Evolutionary conservation across 768 basidiomycete species (phyloP), one percentile per base, ranked within the genome.

Genomic region (Boletus sp.): DNA sequence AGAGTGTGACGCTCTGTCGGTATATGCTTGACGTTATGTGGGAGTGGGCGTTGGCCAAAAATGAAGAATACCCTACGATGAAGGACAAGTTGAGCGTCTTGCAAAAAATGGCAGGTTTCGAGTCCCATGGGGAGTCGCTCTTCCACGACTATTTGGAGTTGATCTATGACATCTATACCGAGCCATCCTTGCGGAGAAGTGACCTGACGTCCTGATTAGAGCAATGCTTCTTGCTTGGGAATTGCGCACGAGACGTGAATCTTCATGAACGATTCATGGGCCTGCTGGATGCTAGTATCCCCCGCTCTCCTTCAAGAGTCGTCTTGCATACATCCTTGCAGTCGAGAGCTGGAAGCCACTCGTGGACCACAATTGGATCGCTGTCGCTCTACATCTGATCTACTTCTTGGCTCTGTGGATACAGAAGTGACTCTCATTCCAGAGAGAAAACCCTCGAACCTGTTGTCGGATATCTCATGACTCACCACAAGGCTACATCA

Each of bases 271-370:
- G 83, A 39, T 99, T 98, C 75, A 80, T 98, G 64, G 92, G 94
- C 68, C 80, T 97, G 44, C 78, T 98, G 60, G 95, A 98, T 64
- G 78, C 85, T 64, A 95, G 89, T 67, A 83, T 98, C 49, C 92
- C 95, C 33, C 84, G 89, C 35, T 87, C 89, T 2, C 79, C 97
- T 11, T 83, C 84, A n/a, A n/a, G 56, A 86, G 82, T 57, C 89
- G 97, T 29, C 72, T 99, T 46, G 87, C 89, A 40, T 98, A 95
- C 71, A 85, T 98, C 60, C 78, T 96, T 39, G 94, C 90, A 28
- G 89, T 95, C 17, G 96, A 98, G 72, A 93, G 80, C 64, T 99
- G 97, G 97, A 97, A 98, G 55, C 83, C 87, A 2, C 74, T 99
- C 20, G 85, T 90, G 3, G 94, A 96, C 58, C 84, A 90, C 53